A percentile compares a stretch with the other conserved stretches of the same genome.
Evolutionary conservation across 805 yeast genomes (phyloP).

Genomic region (Saccharomycopsis lassenensis): DNA sequence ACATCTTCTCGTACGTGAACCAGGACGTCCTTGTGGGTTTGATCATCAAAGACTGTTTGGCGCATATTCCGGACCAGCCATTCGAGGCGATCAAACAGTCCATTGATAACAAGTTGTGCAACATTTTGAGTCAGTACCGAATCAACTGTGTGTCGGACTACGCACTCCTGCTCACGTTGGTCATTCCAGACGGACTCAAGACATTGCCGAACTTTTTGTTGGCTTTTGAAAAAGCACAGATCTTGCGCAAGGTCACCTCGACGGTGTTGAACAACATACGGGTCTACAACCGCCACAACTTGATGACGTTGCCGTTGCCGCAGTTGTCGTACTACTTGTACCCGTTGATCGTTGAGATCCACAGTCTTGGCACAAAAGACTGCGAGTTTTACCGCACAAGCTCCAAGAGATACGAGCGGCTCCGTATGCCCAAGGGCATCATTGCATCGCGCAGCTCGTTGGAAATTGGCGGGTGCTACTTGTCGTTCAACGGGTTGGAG

Average conservation of each 20-base stretch:
- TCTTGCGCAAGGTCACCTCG: conserved; percentile 33
- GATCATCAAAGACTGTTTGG: conserved; percentile 38
- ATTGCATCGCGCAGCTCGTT: conserved; percentile 33
- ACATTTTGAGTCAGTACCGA: conserved; percentile 51
- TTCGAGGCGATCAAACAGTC: conserved; percentile 40
- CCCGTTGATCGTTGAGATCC: conserved; percentile 71
- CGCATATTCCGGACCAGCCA: conserved; percentile 31
- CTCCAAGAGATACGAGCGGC: conserved; percentile 26
- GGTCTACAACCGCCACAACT: conserved; percentile 38
- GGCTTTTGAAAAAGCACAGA: conserved; percentile 57
- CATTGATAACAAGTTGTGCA: conserved; percentile 41
- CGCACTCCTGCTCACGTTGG: conserved; percentile 46
- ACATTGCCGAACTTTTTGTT: conserved; percentile 59
- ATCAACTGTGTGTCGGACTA: conserved; percentile 30
- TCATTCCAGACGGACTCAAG: conserved; percentile 72
- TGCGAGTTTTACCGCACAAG: too few species aligned
- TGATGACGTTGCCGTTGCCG: conserved; percentile 45
- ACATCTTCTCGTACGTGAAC: conserved; percentile 71
- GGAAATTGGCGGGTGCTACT: conserved; percentile 63
- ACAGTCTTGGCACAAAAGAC: conserved; percentile 49
- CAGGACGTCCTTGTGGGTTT: conserved; percentile 53
- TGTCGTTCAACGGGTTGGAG: conserved; percentile 58
- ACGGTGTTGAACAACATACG: conserved; percentile 48
- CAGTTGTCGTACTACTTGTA: conserved; percentile 56
- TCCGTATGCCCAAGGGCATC: conserved; percentile 36